A percentile compares a stretch with the other conserved stretches of the same genome.
These are phyloP conservation scores for Capsella bursapastoris DNA, from an alignment of 345 rosid species.

Conservation along the genomic window DNA sequence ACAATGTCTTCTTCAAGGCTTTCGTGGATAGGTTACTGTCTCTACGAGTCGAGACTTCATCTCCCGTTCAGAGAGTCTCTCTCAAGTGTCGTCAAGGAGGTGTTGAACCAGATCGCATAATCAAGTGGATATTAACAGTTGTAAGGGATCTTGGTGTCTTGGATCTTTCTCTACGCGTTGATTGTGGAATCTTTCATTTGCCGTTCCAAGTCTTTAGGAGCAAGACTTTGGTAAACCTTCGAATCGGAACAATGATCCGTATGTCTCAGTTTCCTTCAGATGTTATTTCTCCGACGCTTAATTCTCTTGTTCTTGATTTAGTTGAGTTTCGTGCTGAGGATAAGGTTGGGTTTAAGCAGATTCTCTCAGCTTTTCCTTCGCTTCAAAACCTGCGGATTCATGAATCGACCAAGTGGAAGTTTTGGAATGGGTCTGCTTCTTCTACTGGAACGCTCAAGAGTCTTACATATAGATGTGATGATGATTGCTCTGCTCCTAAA, in stretches of 20 bases:
- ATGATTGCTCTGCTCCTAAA: constrained; percentile 27
- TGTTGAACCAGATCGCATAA: neutral
- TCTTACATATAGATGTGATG: neutral
- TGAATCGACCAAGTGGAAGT: constrained; percentile 14
- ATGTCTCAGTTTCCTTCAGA: neutral
- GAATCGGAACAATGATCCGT: constrained; percentile 22
- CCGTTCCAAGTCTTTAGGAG: constrained; percentile 6
- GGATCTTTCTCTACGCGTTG: constrained; percentile 11
- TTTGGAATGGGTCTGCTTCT: constrained; percentile 35
- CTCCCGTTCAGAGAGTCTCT: constrained; percentile 15
- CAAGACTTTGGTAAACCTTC: constrained; percentile 20
- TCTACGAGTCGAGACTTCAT: constrained; percentile 12
- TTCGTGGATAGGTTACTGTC: constrained; percentile 29
- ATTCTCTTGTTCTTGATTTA: constrained; percentile 31
- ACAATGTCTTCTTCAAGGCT: neutral
- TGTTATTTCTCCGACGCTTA: constrained; percentile 15
- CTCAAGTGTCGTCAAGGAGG: constrained; percentile 12
- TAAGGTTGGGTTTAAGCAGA: neutral
- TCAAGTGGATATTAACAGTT: constrained; percentile 11
- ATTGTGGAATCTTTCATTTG: neutral
- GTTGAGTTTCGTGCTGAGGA: neutral
- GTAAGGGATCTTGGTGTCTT: constrained; percentile 13
- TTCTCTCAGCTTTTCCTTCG: constrained; percentile 24
- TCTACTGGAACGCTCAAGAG: neutral
- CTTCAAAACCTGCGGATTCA: constrained; percentile 19